Evolutionary conservation across 768 basidiomycete genomes (phyloP), one percentile per base, ranked within the genome.

Genomic region (Leccinum truebloodii): DNA sequence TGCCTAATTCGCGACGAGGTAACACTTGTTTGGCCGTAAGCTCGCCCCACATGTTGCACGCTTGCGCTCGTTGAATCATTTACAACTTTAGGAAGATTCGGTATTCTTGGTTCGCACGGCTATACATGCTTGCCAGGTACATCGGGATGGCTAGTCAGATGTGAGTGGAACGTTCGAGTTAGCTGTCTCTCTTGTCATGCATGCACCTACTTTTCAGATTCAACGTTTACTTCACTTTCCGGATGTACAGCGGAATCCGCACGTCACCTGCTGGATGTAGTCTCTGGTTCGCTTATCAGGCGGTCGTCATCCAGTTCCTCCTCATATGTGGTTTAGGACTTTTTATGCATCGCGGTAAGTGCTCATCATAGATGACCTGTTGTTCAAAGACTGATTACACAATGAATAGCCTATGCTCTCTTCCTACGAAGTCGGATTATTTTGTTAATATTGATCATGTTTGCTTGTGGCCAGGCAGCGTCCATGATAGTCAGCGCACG

Each of bases 21-120:
- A 16, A 63, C 56, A 35, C 3, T 52, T 9, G 32, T 71, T 20
- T 71, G 69, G 69, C 61, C 68, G 69, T 71, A 35, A 65, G 70
- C 28, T 60, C 6, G 2, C n/a, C 24, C 13, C 6, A 4, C 3
- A 20, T 16, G 48, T 32, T 34, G 7, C 8, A 18, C 6, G 8
- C 20, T 6, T 35, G 6, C 16, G 5, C 30, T 35, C 9, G 6
- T 50, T 14, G 10, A 54, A 37, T 16, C n/a, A 52, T n/a, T 26
- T 20, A 2, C 3, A 3, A 34, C 26, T 32, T 7, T 51, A 70
- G 68, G 34, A 58, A 46, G 13, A 13, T 66, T 24, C 55, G 57
- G 4, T 6, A 4, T 14, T 61, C 61, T 26, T 58, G 64, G 59
- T 32, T 22, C 18, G 50, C 70, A 13, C 51, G 55, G 8, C 2